Evolutionary conservation across 1,284 basidiomycete species (phyloP), one percentile per base, ranked within the genome.

Genomic region (Rhizoctonia solani): DNA sequence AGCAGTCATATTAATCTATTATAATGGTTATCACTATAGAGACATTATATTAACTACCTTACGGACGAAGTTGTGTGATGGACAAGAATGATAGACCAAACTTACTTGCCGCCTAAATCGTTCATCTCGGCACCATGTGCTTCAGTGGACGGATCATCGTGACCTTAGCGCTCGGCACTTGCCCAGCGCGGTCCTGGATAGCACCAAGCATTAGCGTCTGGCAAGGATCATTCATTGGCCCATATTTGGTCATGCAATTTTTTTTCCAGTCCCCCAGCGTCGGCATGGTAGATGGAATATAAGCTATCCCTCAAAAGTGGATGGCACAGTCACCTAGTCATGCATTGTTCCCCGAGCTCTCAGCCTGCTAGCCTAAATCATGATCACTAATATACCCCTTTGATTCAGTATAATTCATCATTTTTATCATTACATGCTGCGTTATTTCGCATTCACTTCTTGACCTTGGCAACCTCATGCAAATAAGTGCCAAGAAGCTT

Each of bases 401-500:
- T 34, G 32, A 34, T 34, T 34, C 32, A 34, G 11, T 4, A 34
- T 34, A 11, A 4, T 34, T 11, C 32, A 34, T 34, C 4, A 4
- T 4, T 34, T 34, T 34, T 11, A 11, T 34, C 11, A 11, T 34
- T 11, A 34, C 21, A 46, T 11, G 44, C 25, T 49, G 11, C 21
- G 4, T 11, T 21, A 13, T 49, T 5, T 25, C 46, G 5, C 46
- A n/a, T 5, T 5, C 25, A 50, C 16, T 16, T 46, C 59, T 4
- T 34, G 11, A 39, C 50, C 14, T 65, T 65, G 25, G 84, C 88
- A 27, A 93, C 81, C 77, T 93, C 90, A 76, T 93, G 91, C 73
- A 95, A 79, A 79, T 95, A 95, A 27, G 87, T 84, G 47, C 92
- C 92, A 54, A 95, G 80, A 47, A 94, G 79, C 77, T 92, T 91